These are phyloP conservation scores for Nicotiana sylvestris DNA, from an alignment of 257 asterid genomes.

Conservation along the genomic window DNA sequence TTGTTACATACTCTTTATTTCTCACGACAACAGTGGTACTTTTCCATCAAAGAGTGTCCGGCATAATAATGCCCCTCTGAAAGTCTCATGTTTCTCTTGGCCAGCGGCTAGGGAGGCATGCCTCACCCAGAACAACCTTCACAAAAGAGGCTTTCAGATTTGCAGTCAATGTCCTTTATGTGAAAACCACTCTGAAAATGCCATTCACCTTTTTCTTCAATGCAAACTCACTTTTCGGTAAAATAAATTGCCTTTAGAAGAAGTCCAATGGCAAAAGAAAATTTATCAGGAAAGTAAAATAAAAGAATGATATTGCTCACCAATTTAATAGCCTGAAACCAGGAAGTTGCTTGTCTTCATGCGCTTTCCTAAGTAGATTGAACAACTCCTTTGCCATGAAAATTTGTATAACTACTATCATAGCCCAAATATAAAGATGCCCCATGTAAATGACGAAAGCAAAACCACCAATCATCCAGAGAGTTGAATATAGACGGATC, in stretches of 20 bases:
- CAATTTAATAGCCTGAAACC: conserved; percentile 94
- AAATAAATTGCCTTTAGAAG: neutral
- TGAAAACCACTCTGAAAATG: neutral
- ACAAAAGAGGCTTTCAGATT: neutral
- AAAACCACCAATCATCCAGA: conserved; percentile 98
- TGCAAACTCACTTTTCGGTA: neutral
- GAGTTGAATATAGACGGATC: conserved; percentile 70
- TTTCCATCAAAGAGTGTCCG: too few relatives aligned
- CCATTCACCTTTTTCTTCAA: neutral
- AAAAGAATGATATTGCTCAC: conserved; percentile 34
- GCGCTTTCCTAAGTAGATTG: conserved; percentile 74
- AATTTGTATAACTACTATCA: conserved; percentile 87
- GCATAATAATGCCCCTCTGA: too few relatives aligned
- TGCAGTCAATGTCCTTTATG: neutral
- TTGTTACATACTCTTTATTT: neutral
- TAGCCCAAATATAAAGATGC: conserved; percentile 93
- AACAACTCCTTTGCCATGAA: conserved; percentile 92
- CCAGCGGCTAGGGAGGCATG: neutral
- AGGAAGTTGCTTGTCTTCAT: conserved; percentile 90
- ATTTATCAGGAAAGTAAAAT: neutral
- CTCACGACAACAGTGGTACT: too few relatives aligned
- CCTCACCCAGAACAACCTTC: neutral
- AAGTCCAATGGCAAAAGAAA: neutral
- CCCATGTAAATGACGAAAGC: conserved; percentile 81
- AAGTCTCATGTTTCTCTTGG: too few relatives aligned